Conservation (phyloP, 2,329 filamentous ascomycete species). For the Colletotrichum destructivum region DNA sequence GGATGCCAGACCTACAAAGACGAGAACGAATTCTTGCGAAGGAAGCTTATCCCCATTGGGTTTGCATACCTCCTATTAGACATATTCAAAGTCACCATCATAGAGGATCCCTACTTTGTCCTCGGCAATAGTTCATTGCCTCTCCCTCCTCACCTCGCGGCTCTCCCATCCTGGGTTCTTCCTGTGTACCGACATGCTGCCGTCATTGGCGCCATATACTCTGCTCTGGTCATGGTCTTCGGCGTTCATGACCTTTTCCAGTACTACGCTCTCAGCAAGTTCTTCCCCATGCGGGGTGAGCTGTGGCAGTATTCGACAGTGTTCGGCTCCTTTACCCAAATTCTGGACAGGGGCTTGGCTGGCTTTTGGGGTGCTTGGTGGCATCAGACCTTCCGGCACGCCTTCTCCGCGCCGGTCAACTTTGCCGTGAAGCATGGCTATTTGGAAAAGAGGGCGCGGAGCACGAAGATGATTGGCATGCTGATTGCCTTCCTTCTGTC, state of each 20-base stretch:
- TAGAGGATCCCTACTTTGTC: slow-evolving; percentile 85
- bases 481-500: slow-evolving; percentile 75
- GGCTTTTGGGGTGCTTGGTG: slow-evolving; percentile 91
- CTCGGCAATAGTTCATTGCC: slow-evolving; percentile 60
- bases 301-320: slow-evolving; percentile 69
- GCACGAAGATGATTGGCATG: slow-evolving; percentile 53
- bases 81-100: slow-evolving; percentile 76
- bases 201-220: slow-evolving; percentile 69
- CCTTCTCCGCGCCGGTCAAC: slow-evolving; percentile 74
- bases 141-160: slow-evolving; percentile 60
- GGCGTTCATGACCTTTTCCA: slow-evolving; percentile 72
- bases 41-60: slow-evolving; percentile 62
- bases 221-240: slow-evolving; percentile 74
- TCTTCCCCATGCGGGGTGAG: slow-evolving; percentile 67
- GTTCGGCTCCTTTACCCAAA: slow-evolving; percentile 67
- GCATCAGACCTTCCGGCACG: slow-evolving; percentile 90
- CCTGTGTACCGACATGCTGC: slow-evolving; percentile 70
- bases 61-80: slow-evolving; percentile 79
- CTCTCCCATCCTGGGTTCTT: slow-evolving; percentile 61
- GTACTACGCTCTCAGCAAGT: slow-evolving; percentile 61
- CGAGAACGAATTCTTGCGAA: slow-evolving; percentile 60
- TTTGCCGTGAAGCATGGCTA: slow-evolving; percentile 61
- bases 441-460: slow-evolving; percentile 53
- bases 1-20: slow-evolving; percentile 64
- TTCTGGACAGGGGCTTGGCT: slow-evolving; percentile 79